Evolutionary conservation across 2,329 filamentous ascomycete species (phyloP).

Genomic region (Trichoderma aggressivum): DNA sequence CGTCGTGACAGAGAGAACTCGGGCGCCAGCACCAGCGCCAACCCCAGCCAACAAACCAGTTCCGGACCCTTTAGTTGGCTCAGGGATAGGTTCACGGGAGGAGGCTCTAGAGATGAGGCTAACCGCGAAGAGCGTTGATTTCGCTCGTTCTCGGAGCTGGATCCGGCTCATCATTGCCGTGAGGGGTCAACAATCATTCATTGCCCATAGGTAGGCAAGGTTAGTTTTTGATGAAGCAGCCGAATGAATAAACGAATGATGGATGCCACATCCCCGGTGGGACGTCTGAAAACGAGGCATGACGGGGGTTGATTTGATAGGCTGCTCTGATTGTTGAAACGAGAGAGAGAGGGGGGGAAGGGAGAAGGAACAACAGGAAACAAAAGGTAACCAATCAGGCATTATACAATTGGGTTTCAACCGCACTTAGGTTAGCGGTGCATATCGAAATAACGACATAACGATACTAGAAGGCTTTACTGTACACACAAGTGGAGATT

Average conservation of each 20-base stretch:
- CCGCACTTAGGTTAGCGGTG: neutral
- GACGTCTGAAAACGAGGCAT: neutral
- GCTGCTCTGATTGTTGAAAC: neutral
- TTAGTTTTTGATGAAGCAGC: neutral
- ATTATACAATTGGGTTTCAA: neutral
- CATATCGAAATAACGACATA: slow-evolving; percentile 4
- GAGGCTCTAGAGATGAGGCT: slow-evolving; percentile 28
- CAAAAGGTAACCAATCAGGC: neutral
- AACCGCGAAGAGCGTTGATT: slow-evolving; percentile 27
- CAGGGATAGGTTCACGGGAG: slow-evolving; percentile 38
- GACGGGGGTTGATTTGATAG: neutral
- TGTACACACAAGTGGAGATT: neutral
- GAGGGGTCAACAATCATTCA: neutral
- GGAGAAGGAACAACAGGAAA: neutral
- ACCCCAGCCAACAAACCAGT: slow-evolving; percentile 32
- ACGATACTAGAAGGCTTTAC: slow-evolving; percentile 16
- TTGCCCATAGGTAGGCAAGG: neutral
- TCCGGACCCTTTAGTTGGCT: slow-evolving; percentile 44
- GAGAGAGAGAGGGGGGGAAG: neutral
- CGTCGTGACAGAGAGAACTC: slow-evolving; percentile 30
- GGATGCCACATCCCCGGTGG: neutral
- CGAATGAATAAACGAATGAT: neutral
- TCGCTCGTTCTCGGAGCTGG: neutral
- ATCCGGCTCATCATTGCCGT: neutral
- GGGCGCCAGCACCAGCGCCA: slow-evolving; percentile 28